These are phyloP conservation scores for Aspergillus campestris DNA, from an alignment of 495 filamentous ascomycete species.

Conservation along the genomic window DNA sequence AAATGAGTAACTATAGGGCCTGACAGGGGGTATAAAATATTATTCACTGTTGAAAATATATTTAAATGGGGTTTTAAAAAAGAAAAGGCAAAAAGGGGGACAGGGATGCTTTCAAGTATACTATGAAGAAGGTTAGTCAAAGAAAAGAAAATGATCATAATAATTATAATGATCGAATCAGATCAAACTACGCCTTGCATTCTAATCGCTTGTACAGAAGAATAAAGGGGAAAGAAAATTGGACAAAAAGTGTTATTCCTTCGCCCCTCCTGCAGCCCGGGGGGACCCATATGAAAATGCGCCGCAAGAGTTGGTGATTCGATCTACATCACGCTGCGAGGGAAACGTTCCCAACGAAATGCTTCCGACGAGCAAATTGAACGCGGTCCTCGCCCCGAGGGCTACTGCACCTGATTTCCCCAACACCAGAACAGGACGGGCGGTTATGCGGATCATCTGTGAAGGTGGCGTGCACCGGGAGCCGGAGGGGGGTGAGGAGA, in stretches of 20 bases:
- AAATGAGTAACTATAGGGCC: too few species aligned
- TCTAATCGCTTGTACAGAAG: too few species aligned
- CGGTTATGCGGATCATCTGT: slow-evolving; percentile 26
- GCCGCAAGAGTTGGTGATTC: slow-evolving; percentile 17
- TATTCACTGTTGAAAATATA: too few species aligned
- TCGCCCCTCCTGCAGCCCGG: slow-evolving; percentile 3
- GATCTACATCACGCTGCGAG: slow-evolving; percentile 15
- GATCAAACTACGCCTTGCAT: slow-evolving; percentile 5
- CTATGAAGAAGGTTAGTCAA: slow-evolving; percentile 2
- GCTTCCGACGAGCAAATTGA: slow-evolving; percentile 5
- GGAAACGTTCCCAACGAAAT: slow-evolving; percentile 9
- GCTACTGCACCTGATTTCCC: slow-evolving; percentile 8
- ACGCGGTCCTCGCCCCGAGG: background rate
- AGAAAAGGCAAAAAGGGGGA: slow-evolving; percentile 2
- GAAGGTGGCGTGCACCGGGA: slow-evolving; percentile 10
- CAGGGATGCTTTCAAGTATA: too few species aligned
- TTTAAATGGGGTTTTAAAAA: slow-evolving; percentile 2
- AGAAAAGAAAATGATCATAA: slow-evolving; percentile 4
- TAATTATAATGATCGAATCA: slow-evolving; percentile 3
- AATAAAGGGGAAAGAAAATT: too few species aligned
- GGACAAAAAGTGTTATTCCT: background rate
- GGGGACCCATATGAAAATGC: slow-evolving; percentile 3
- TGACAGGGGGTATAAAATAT: too few species aligned
- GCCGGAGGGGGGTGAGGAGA: slow-evolving; percentile 10
- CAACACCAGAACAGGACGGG: slow-evolving; percentile 23